Conservation (phyloP, 106 monocot genomes). For the Xerophyta viscosa region DNA sequence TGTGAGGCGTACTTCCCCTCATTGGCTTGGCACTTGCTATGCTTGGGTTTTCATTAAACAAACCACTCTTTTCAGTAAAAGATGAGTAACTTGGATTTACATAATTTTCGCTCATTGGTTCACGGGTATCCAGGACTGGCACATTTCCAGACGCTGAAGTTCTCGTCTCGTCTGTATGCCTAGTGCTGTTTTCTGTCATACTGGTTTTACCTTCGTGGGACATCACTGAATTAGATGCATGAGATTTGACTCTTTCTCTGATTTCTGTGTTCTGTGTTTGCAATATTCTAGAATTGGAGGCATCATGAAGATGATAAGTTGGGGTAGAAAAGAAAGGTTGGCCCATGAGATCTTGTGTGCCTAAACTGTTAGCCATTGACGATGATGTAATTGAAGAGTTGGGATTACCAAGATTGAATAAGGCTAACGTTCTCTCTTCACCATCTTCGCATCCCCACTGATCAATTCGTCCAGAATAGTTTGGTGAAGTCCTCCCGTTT, state of each 20-base stretch:
- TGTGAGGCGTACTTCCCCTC: background rate
- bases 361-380: constrained; percentile 1
- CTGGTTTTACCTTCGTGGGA: background rate
- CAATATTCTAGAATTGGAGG: background rate
- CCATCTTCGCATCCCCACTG: background rate
- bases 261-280: background rate
- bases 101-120: constrained; percentile 10
- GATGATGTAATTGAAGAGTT: constrained; percentile 1
- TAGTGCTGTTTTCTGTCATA: background rate
- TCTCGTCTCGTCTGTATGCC: constrained; percentile 5
- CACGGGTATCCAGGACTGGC: constrained; percentile 7
- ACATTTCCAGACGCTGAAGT: background rate
- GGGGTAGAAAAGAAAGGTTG: background rate
- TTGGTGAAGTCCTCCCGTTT: constrained; percentile 6
- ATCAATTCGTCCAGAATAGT: background rate
- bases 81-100: constrained; percentile 3
- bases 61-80: background rate
- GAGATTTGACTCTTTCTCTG: background rate
- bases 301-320: background rate
- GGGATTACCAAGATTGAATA: background rate
- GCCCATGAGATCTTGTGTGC: background rate
- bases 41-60: constrained; percentile 1
- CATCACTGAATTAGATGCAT: background rate
- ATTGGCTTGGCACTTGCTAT: constrained; percentile 1
- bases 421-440: constrained; percentile 1